Percentiles rank a stretch among this genome's conserved stretches.
phyloP scores from a whole-genome alignment of 192 early-diverging fungal genomes.

The Backusella tarrabulga region DNA sequence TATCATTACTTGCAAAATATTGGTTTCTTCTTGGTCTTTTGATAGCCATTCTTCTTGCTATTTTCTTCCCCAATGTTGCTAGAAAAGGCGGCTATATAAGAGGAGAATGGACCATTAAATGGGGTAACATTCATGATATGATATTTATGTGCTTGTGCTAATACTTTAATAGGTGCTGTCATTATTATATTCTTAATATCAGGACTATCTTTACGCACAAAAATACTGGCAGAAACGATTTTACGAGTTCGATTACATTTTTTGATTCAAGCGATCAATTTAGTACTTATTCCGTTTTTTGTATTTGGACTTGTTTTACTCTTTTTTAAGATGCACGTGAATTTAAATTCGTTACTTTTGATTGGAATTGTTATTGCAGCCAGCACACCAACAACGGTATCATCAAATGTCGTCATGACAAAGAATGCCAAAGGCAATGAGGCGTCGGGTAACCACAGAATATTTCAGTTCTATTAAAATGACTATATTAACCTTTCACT shows the following conservation, averaged over 20 bases:
- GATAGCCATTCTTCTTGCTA: conserved; percentile 57
- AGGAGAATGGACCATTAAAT: conserved; percentile 66
- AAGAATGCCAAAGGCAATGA: conserved; percentile 65
- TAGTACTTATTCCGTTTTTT: conserved; percentile 58
- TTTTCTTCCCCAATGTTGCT: conserved; percentile 55
- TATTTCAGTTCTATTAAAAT: background rate
- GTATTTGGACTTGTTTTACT: conserved; percentile 57
- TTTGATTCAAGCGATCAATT: conserved; percentile 57
- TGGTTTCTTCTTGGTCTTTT: conserved; percentile 67
- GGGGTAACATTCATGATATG: conserved; percentile 36
- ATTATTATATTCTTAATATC: conserved; percentile 37
- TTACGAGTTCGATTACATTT: conserved; percentile 51
- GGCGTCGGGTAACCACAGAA: conserved; percentile 32
- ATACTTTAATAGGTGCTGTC: conserved; percentile 25
- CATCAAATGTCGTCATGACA: conserved; percentile 79
- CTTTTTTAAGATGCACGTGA: conserved; percentile 39
- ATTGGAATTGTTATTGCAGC: conserved; percentile 63
- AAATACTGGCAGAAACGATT: conserved; percentile 25
- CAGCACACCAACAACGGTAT: conserved; percentile 67
- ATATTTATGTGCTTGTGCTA: too few species aligned
- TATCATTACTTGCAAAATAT: conserved; percentile 18
- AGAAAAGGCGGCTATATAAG: conserved; percentile 49
- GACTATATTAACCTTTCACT: background rate
- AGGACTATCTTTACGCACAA: conserved; percentile 34
- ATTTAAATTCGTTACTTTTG: conserved; percentile 53